phyloP scores from a whole-genome alignment of 441 rosid species.

The Pelargonium exstipulatum region DNA sequence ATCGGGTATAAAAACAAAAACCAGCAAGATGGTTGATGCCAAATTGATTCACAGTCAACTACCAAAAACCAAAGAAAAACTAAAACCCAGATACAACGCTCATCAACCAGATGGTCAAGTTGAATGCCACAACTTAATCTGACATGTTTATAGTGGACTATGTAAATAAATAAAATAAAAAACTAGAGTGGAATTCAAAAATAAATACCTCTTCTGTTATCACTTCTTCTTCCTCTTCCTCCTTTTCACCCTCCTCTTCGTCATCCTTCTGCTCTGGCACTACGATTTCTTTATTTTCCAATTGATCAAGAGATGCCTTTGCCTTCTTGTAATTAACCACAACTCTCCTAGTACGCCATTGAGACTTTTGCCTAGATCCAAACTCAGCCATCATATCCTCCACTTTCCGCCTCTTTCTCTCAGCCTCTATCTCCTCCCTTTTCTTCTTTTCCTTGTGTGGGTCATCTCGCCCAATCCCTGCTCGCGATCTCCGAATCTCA shows the following conservation, averaged over 20 bases:
- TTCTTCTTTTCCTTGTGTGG: slow-evolving; percentile 83
- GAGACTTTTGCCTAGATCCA: slow-evolving; percentile 73
- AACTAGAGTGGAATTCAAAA: not conserved
- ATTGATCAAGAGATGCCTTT: slow-evolving; percentile 77
- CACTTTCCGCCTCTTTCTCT: slow-evolving; percentile 46
- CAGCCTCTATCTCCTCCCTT: slow-evolving; percentile 58
- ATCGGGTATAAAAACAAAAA: not conserved
- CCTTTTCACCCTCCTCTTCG: slow-evolving; percentile 44
- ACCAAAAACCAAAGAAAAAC: not conserved
- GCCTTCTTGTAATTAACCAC: slow-evolving; percentile 67
- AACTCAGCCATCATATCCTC: slow-evolving; percentile 71
- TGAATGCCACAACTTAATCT: slow-evolving; percentile 1
- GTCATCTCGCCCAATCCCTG: slow-evolving; percentile 87
- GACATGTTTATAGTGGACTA: not conserved
- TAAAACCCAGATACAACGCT: not conserved
- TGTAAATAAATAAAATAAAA: not conserved
- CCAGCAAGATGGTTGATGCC: not conserved
- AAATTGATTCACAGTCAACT: not conserved
- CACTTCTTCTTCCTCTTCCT: slow-evolving; percentile 62
- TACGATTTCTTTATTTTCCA: slow-evolving; percentile 71
- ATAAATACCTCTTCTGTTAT: slow-evolving; percentile 68
- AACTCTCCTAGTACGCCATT: slow-evolving; percentile 68
- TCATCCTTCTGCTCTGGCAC: slow-evolving; percentile 54
- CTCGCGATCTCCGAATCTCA: slow-evolving; percentile 77
- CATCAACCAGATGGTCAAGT: not conserved